phyloP scores from a whole-genome alignment of 768 basidiomycete species.

The Chalciporus pseudorubinellus region DNA sequence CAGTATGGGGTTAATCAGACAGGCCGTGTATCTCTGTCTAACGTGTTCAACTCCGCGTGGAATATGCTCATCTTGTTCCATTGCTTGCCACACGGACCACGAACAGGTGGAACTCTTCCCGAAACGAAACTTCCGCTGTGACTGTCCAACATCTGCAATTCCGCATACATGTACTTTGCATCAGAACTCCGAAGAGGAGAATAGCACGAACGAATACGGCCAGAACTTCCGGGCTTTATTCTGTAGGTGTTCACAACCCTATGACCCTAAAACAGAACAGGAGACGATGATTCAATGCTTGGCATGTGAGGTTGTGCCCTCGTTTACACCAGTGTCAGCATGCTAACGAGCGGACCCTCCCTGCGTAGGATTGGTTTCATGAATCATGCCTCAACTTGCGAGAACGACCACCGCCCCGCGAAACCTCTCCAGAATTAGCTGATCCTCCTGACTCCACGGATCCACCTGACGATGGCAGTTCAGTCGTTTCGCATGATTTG shows the following conservation, averaged over 20 bases:
- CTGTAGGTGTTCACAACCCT: constrained; percentile 71
- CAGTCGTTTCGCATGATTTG: constrained; percentile 60
- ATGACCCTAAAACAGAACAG: constrained; percentile 67
- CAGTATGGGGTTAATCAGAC: constrained; percentile 57
- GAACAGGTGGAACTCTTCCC: constrained; percentile 87
- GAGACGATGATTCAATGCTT: constrained; percentile 92
- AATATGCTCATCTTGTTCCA: constrained; percentile 79
- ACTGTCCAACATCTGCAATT: constrained; percentile 72
- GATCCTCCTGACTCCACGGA: neutral
- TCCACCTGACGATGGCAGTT: constrained; percentile 46
- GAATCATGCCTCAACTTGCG: constrained; percentile 85
- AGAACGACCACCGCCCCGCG: constrained; percentile 55
- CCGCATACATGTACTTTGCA: constrained; percentile 65
- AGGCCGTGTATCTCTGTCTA: constrained; percentile 79
- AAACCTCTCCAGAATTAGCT: constrained; percentile 30
- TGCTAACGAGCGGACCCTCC: constrained; percentile 2
- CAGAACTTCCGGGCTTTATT: constrained; percentile 72
- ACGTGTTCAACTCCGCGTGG: constrained; percentile 69
- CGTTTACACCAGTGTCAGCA: neutral
- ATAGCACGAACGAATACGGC: constrained; percentile 61
- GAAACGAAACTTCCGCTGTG: constrained; percentile 79
- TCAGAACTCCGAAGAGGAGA: constrained; percentile 48
- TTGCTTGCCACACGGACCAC: constrained; percentile 84
- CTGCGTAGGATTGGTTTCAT: constrained; percentile 80
- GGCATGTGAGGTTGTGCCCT: constrained; percentile 63